Evolutionary conservation across 1,139 yeast genomes (phyloP).

Genomic region (Pichia inconspicua): DNA sequence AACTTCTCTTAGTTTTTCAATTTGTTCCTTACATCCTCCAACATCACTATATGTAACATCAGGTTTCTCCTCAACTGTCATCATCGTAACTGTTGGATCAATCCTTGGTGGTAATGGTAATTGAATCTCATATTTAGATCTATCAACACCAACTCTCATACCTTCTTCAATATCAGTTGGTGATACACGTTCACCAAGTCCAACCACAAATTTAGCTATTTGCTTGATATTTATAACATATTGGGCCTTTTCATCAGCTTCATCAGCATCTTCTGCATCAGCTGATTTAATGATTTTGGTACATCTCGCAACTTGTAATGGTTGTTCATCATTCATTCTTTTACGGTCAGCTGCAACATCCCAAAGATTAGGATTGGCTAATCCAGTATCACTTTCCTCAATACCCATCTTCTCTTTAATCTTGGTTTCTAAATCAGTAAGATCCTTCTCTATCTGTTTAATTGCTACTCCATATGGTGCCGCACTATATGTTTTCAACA

Average conservation of each 20-base stretch:
- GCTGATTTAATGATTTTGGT: conserved; percentile 80
- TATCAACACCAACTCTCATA: conserved; percentile 98
- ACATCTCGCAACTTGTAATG: conserved; percentile 96
- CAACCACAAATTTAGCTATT: conserved; percentile 95
- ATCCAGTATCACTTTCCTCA: conserved; percentile 91
- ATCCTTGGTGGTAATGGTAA: conserved; percentile 95
- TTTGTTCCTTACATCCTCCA: conserved; percentile 97
- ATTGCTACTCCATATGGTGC: conserved; percentile 87
- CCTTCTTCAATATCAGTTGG: conserved; percentile 99
- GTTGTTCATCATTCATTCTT: conserved; percentile 87
- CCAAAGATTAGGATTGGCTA: conserved; percentile 95
- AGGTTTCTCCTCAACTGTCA: conserved; percentile 98
- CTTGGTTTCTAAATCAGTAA: conserved; percentile 71
- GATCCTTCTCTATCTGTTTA: conserved; percentile 77
- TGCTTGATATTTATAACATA: conserved; percentile 96
- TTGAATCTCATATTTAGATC: conserved; percentile 94
- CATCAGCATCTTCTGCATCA: conserved; percentile 23
- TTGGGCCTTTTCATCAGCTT: conserved; percentile 72
- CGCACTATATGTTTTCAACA: conserved; percentile 90
- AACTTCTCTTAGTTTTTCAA: conserved; percentile 93
- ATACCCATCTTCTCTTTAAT: conserved; percentile 92
- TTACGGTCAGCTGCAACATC: conserved; percentile 95
- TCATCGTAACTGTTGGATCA: conserved; percentile 98
- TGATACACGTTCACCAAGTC: conserved; percentile 90
- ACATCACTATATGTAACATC: conserved; percentile 86